Evolutionary conservation across 176 grass and related monocot genomes (phyloP).

Genomic region (Carex myosuroides): DNA sequence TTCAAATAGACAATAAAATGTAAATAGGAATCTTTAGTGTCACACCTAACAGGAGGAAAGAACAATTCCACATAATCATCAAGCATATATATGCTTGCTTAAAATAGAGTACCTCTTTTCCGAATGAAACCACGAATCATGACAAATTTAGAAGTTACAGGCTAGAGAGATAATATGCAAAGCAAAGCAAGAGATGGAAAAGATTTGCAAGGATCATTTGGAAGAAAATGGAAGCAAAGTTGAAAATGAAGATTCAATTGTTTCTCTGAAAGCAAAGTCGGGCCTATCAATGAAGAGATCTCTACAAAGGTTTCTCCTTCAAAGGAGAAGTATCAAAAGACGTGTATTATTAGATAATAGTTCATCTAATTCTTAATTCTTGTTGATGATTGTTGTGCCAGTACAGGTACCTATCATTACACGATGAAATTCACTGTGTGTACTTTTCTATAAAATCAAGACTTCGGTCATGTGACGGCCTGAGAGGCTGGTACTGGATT

Average conservation of each 20-base stretch:
- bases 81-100: background rate
- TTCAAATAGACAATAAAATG: background rate
- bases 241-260: background rate
- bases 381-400: background rate
- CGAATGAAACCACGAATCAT: background rate
- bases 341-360: background rate
- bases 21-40: no score
- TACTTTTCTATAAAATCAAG: background rate
- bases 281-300: slow-evolving; percentile 19
- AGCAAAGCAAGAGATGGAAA: slow-evolving; percentile 12
- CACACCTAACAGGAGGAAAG: background rate
- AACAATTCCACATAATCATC: background rate
- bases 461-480: background rate
- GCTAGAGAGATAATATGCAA: slow-evolving; percentile 19
- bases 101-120: background rate
- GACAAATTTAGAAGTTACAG: background rate
- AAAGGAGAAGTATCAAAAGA: background rate
- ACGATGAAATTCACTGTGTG: background rate
- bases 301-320: slow-evolving; percentile 20
- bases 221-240: background rate
- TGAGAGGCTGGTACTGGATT: background rate
- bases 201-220: background rate
- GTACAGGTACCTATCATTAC: background rate
- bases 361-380: background rate
- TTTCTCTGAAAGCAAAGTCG: background rate